Base-by-base conservation (phyloP, 169 alveolate genomes). In the Plasmodium knowlesi region DNA sequence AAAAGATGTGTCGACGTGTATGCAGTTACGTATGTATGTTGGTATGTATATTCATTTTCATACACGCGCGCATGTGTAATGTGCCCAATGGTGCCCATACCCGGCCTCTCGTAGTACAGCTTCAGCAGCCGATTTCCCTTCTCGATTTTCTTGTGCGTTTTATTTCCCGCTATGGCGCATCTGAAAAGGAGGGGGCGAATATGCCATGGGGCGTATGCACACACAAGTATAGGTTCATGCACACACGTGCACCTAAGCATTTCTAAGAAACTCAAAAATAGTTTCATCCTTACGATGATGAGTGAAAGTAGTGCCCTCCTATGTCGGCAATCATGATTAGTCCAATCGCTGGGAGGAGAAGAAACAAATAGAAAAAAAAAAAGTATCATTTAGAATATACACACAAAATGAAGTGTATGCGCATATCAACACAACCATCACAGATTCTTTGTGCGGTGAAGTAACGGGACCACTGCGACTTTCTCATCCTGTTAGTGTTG, bases 241-340 rank as follows among this genome's bases (percentile, higher is more conserved):
- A 43, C 6, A 83, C 22, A 28, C 61, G 6, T 46, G 61, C 37
- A 82, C 39, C 25, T 41, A 37, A 30, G 39, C 28, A 50, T 83
- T 61, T 34, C 6, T 39, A 43, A 34, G 19, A 4, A 22, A 50
- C 72, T 74, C 32, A 39, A 34, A 34, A 61, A 57, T 83, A 32
- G 79, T 88, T 88, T 76, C 72, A 19, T 79, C 72, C 19, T 54
- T 91, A 91, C 95, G 95, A 91, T 81, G 95, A 70, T 50, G 95
- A 41, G 53, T 91, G 95, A 73, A 91, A 37, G 53, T 91, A 91
- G 43, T 91, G 95, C 19, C 95, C 95, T 41, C 82, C 95, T 53
- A 91, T 91, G 46, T 91, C 95, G n/a, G 95, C 95, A 82, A 91
- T 91, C 95, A 91, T 91, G 57, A 91, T 46, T 72, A 91, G 43